Conservation (phyloP, 805 yeast genomes). For the Starmerella riodocensis region DNA sequence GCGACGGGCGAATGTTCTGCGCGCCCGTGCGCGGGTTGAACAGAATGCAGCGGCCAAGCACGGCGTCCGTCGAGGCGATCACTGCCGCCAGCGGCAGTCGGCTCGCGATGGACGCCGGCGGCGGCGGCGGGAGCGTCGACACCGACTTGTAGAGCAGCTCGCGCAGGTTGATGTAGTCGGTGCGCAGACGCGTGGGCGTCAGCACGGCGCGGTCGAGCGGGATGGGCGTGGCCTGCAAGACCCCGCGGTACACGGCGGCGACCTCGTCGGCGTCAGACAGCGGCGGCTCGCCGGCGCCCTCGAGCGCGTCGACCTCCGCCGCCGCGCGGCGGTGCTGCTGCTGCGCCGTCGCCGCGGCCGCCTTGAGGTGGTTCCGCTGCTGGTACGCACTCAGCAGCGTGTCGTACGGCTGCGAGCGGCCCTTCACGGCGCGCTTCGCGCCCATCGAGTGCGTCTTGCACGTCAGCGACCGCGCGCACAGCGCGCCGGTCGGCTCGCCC, state of each 20-base stretch:
- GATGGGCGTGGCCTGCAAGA: constrained; percentile 59
- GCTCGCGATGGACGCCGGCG: constrained; percentile 29
- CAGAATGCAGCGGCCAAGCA: constrained; percentile 27
- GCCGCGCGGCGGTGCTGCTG: constrained; percentile 26
- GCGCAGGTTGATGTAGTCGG: constrained; percentile 62
- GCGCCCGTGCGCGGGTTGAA: constrained; percentile 23
- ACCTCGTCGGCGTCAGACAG: constrained; percentile 83
- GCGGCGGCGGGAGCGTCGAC: constrained; percentile 39
- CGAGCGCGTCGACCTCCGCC: constrained; percentile 23
- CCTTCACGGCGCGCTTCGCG: constrained; percentile 86
- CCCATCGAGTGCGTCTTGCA: constrained; percentile 98
- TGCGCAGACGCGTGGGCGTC: constrained; percentile 54
- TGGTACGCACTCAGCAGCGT: constrained; percentile 80
- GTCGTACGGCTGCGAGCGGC: constrained; percentile 87
- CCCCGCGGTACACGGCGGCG: constrained; percentile 75
- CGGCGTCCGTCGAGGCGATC: constrained; percentile 26
- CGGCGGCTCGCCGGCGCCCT: constrained; percentile 27
- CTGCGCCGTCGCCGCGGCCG: constrained; percentile 24
- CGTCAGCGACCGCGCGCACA: constrained; percentile 87
- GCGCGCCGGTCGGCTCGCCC: constrained; percentile 60
- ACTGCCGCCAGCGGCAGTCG: constrained; percentile 18
- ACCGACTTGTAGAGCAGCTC: constrained; percentile 77
- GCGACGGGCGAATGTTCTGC: constrained; percentile 25
- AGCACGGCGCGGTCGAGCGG: constrained; percentile 57
- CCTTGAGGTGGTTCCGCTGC: constrained; percentile 82